Evolutionary conservation across 2,329 filamentous ascomycete species (phyloP), one percentile per base, ranked within the genome.

Genomic region (Xylariaceae sp.): DNA sequence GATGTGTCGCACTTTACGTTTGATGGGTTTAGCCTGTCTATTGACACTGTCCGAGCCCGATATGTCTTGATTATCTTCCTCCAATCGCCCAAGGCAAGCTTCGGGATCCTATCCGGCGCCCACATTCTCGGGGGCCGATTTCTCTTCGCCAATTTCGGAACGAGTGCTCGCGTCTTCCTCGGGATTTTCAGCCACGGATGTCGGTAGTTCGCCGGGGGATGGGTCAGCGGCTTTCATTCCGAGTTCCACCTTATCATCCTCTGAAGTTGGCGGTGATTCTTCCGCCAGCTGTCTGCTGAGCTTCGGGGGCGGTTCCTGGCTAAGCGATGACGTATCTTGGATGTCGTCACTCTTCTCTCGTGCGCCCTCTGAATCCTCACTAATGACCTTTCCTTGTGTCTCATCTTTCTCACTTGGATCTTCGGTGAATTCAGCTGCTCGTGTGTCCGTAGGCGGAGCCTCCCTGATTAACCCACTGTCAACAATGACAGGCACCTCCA

Each of bases 401-500:
- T 26, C 34, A 30, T 44, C 34, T 13, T 51, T 21, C 16, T 61
- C 55, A 30, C 44, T 55, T 26, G 60, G 48, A 8, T 49, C 53
- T 45, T 60, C 57, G 1, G 57, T 43, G 9, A 59, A 26, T 21
- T 66, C 51, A 7, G 37, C 7, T 10, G 39, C 53, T 32, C 57
- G 44, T 36, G 59, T 54, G 19, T 66, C 60, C 2, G 44, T 26
- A 41, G 49, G 39, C 18, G 53, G 54, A 18, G 64, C 47, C 16
- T 67, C 64, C 18, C 64, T 61, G n/a, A 69, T 61, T 34, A 68
- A 54, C 15, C 64, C 64, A 32, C 71, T 67, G 53, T 74, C 72
- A 6, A 76, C 73, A 49, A 74, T 72, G n/a, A 75, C 71, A 7
- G 67, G 66, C 3, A 69, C 67, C 45, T 69, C 68, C 9, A 67